A percentile compares a stretch with the other conserved stretches of the same genome.
Evolutionary conservation across 257 asterid genomes (phyloP).

Genomic region (Solanum chaucha): DNA sequence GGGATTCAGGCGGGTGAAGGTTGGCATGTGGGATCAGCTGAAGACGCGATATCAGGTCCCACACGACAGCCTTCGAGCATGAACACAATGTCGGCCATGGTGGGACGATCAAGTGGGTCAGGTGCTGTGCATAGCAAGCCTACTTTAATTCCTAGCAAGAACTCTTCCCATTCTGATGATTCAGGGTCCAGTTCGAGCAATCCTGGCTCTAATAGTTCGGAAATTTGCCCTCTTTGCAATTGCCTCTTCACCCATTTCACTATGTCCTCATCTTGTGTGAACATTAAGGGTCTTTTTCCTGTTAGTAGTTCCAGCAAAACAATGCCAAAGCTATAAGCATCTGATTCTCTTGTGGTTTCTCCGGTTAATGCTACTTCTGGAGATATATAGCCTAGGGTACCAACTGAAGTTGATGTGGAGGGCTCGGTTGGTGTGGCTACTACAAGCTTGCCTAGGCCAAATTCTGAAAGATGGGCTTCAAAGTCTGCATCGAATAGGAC

Average conservation of each 20-base stretch:
- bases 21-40: conserved; percentile 53
- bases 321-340: conserved; percentile 64
- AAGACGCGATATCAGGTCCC: conserved; percentile 53
- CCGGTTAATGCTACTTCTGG: conserved; percentile 45
- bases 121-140: conserved; percentile 72
- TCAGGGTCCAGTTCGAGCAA: conserved; percentile 69
- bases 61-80: conserved; percentile 77
- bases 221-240: conserved; percentile 57
- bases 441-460: conserved; percentile 48
- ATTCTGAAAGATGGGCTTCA: conserved; percentile 67
- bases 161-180: conserved; percentile 80
- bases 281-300: conserved; percentile 65
- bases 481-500: conserved; percentile 69
- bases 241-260: conserved; percentile 72
- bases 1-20: conserved; percentile 41
- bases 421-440: conserved; percentile 25
- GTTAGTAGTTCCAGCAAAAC: conserved; percentile 55
- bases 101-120: conserved; percentile 55
- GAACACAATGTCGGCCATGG: conserved; percentile 63
- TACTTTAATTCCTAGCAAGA: conserved; percentile 65
- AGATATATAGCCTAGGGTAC: conserved; percentile 51
- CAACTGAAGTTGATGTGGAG: conserved; percentile 41
- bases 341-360: conserved; percentile 38
- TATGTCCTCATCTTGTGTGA: conserved; percentile 55
- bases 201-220: conserved; percentile 66